Evolutionary conservation across 257 asterid genomes (phyloP).

Genomic region (Coffea canephora): DNA sequence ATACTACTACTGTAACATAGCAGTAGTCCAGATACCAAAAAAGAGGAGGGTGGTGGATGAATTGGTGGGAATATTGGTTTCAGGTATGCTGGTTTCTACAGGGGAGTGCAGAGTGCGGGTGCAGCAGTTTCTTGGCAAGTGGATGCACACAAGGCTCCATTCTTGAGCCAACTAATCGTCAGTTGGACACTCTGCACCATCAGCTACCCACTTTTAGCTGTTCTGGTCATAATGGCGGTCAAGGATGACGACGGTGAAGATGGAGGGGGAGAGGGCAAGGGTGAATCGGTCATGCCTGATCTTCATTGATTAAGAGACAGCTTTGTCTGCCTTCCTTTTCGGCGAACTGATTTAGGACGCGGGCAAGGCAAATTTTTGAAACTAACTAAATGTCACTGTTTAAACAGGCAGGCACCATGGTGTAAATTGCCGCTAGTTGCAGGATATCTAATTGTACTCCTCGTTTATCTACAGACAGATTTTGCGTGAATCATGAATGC

Average conservation of each 20-base stretch:
- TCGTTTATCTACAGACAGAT: neutral
- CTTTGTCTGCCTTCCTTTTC: neutral
- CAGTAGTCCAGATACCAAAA: no score
- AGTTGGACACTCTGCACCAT: conserved; percentile 38
- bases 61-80: neutral
- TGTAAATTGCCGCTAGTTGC: neutral
- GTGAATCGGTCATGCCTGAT: conserved; percentile 15
- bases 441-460: neutral
- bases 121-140: conserved; percentile 49
- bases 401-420: neutral
- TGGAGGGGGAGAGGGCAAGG: conserved; percentile 18
- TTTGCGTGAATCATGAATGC: neutral
- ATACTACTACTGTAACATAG: no score
- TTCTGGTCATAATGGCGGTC: conserved; percentile 34
- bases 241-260: conserved; percentile 29
- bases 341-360: no score
- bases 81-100: conserved; percentile 45
- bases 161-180: conserved; percentile 31
- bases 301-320: conserved; percentile 5
- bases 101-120: conserved; percentile 51
- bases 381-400: no score
- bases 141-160: conserved; percentile 31
- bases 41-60: no score
- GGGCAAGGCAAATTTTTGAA: no score
- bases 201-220: conserved; percentile 37